These are phyloP conservation scores for Gossypium longicalyx DNA, from an alignment of 345 rosid genomes.

Conservation along the genomic window DNA sequence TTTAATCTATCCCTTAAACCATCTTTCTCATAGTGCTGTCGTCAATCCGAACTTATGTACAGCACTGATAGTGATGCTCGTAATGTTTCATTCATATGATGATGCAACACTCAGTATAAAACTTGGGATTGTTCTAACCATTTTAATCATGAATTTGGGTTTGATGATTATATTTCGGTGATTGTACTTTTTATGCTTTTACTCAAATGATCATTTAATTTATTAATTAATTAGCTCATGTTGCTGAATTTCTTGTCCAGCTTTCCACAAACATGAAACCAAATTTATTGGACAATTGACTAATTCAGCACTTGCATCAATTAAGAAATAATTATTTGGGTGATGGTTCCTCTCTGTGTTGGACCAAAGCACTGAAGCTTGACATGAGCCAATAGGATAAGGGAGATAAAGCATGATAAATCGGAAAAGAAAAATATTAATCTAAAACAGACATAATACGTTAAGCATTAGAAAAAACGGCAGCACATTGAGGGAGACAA, in stretches of 20 bases:
- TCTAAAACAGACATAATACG: no score
- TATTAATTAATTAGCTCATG: constrained; percentile 1
- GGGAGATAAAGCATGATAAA: background rate
- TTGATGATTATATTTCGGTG: background rate
- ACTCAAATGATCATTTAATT: background rate
- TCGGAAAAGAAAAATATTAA: background rate
- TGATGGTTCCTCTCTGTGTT: no score
- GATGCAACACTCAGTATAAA: no score
- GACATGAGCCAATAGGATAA: background rate
- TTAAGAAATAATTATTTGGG: background rate
- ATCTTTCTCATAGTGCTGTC: no score
- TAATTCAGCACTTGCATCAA: background rate
- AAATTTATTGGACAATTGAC: constrained; percentile 8
- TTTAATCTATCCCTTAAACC: no score
- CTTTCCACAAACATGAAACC: constrained; percentile 23
- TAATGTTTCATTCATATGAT: no score
- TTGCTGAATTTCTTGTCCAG: constrained; percentile 21
- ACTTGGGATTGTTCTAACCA: background rate
- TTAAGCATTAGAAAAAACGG: background rate
- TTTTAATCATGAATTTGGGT: constrained; percentile 3
- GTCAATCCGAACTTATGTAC: no score
- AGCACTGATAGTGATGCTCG: no score
- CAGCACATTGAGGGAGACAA: background rate
- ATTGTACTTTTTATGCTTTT: background rate
- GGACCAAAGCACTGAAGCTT: no score